Base-by-base conservation (phyloP, 2,329 filamentous ascomycete genomes). In the Calonectria honghensis region DNA sequence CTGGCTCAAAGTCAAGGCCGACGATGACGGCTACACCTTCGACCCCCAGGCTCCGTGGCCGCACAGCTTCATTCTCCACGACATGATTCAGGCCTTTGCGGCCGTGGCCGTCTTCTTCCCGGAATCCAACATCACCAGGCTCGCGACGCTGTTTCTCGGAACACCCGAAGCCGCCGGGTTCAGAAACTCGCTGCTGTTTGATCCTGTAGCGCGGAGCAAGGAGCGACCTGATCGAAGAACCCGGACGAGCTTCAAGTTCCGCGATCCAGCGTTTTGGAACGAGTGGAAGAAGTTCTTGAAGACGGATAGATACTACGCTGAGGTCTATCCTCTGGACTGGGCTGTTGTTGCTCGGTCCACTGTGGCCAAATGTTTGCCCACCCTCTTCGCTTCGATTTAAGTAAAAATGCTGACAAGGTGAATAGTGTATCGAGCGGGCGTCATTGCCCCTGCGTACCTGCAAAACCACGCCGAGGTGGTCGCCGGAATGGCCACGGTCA, bases 51-150 rank as follows among this genome's bases (percentile, higher is more conserved):
- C 70, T 0, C 79, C 80, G 0, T 83, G 77, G 81, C 79, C 81
- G 3, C 79, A 82, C 50, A 54, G 66, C 4, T 83, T 83, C 32
- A 77, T 83, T 24, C 35, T 75, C 1, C 77, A 81, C 14, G 81
- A 82, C 27, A 29, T 83, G 16, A 76, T 82, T 0, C 68, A 64
- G 13, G 81, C 81, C 0, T 83, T 82, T 68, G 67, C 73, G 7
- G 54, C 59, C 24, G 67, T 80, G 50, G 80, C 79, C 27, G 82
- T 83, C 78, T 83, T 83, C 74, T 82, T 83, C 48, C 81, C 81
- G 1, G 73, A 75, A 0, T 41, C 54, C 0, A 64, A 75, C 0
- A 45, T 48, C 0, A 71, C 80, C 1, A 54, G 45, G 2, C 31
- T 74, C 0, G 75, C 78, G 1, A 81, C 77, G 6, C 68, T 68